Base-by-base conservation (phyloP, 1,139 yeast genomes). In the Taphrina populina region DNA sequence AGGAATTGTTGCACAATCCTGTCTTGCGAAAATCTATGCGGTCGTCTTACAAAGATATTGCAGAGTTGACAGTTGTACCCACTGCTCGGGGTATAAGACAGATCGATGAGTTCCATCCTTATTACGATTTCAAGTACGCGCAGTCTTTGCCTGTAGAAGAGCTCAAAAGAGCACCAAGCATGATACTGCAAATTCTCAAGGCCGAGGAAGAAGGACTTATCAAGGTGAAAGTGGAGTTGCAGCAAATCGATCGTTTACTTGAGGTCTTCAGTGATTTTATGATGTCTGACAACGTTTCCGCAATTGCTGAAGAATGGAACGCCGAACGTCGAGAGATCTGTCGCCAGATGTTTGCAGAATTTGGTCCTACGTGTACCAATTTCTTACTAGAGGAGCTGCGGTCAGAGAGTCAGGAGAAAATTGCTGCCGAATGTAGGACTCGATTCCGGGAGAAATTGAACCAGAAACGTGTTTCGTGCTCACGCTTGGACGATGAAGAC, bases 51-150 rank as follows among this genome's bases (percentile, higher is more conserved):
- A 79, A 81, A 67, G 75, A 77, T 37, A 81, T 78, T 65, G 88
- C 95, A 13, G 76, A 78, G 23, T 77, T 90, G 19, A 84, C 85
- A 67, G 83, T 90, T 20, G 78, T 80, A 13, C 72, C 90, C 36
- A 90, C 97, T 0, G 95, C 88, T 62, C 88, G 87, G 70, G 99
- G 99, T 60, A 80, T 80, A 64, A 75, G 80, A 46, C 81, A 84
- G 62, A 92, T 92, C 61, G 95, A 84, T 63, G 82, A 79, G 58
- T 82, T 82, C 61, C 83, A 92, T 61, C 85, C 92, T 1, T 90
- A 82, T 65, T 88, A 84, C 59, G 96, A 88, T 65, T 83, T 94
- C 71, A 94, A 92, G 68, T 94, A 92, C 69, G 95, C 96, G 15
- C 78, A 81, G 56, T 85, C 88, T 69, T 78, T 94, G 65, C 76